These are phyloP conservation scores for Sugiyamaella grinbergsii DNA, from an alignment of 1,139 yeast species.

Conservation along the genomic window DNA sequence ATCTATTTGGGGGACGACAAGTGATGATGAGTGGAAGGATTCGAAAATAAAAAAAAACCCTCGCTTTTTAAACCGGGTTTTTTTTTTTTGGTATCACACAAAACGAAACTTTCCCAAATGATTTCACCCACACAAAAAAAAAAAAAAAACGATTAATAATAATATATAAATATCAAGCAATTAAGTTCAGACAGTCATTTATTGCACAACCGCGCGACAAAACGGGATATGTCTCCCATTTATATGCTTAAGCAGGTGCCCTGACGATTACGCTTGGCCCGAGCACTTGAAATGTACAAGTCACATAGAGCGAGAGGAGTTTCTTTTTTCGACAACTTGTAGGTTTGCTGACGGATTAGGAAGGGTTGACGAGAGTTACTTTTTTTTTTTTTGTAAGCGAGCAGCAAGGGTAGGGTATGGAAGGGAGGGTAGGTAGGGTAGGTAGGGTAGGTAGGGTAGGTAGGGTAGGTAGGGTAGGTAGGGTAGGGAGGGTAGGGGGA, in stretches of 20 bases:
- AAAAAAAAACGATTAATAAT: background rate
- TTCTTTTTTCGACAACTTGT: background rate
- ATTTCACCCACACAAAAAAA: background rate
- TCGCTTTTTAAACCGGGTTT: no score
- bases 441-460: no score
- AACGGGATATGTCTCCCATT: conserved; percentile 18
- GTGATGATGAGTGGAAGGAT: background rate
- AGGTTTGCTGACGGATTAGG: conserved; percentile 1
- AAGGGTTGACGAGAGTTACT: conserved; percentile 9
- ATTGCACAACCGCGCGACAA: conserved; percentile 10
- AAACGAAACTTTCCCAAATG: no score
- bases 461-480: no score
- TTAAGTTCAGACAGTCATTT: background rate
- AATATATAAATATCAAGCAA: background rate
- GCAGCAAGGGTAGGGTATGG: background rate
- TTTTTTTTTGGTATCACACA: no score
- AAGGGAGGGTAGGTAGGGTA: no score
- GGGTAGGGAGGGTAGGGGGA: conserved; percentile 7
- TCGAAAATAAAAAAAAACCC: background rate
- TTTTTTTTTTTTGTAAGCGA: background rate
- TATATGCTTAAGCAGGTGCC: conserved; percentile 21
- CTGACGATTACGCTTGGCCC: conserved; percentile 21
- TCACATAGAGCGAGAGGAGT: conserved; percentile 2
- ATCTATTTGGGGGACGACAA: background rate
- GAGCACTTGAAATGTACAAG: conserved; percentile 13